Evolutionary conservation across 352 stramenopile genomes (phyloP).

Genomic region (Globisporangium splendens): DNA sequence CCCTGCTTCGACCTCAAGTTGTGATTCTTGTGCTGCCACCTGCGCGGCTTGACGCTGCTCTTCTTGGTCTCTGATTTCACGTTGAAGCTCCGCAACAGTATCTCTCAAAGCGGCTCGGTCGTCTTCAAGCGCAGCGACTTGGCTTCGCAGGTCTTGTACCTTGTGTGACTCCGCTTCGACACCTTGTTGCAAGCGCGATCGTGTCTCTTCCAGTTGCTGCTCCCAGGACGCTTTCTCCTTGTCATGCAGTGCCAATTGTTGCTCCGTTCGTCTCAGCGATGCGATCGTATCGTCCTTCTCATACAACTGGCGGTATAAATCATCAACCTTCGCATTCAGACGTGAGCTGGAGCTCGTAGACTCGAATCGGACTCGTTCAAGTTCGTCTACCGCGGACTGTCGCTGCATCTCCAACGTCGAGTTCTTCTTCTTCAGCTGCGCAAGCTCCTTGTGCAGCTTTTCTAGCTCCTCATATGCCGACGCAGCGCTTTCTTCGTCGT

Average conservation of each 20-base stretch:
- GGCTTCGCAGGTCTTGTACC: constrained; percentile 30
- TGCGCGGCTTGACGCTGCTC: constrained; percentile 23
- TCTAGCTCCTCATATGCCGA: constrained; percentile 39
- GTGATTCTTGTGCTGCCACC: constrained; percentile 22
- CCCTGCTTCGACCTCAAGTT: constrained; percentile 19
- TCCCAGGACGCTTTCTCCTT: constrained; percentile 42
- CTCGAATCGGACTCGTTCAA: constrained; percentile 26
- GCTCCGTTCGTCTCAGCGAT: constrained; percentile 32
- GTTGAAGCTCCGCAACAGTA: constrained; percentile 24
- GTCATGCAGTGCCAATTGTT: constrained; percentile 31
- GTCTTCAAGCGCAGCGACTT: constrained; percentile 30
- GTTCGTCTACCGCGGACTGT: constrained; percentile 25
- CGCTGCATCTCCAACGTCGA: constrained; percentile 24
- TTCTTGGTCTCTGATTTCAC: constrained; percentile 19
- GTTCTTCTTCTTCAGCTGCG: constrained; percentile 33
- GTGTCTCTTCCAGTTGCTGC: constrained; percentile 32
- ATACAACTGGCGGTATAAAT: constrained; percentile 47
- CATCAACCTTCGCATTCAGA: constrained; percentile 52
- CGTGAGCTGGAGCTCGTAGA: constrained; percentile 19
- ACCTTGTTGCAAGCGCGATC: constrained; percentile 30
- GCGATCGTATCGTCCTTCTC: constrained; percentile 42
- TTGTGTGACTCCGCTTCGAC: constrained; percentile 38
- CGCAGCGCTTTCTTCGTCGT: constrained; percentile 56
- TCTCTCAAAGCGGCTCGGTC: constrained; percentile 28
- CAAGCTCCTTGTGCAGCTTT: constrained; percentile 40